Percentiles rank a stretch among this genome's conserved stretches.
Evolutionary conservation across 148 eudicot species (phyloP).

Genomic region (Tetragonia tetragonoides): DNA sequence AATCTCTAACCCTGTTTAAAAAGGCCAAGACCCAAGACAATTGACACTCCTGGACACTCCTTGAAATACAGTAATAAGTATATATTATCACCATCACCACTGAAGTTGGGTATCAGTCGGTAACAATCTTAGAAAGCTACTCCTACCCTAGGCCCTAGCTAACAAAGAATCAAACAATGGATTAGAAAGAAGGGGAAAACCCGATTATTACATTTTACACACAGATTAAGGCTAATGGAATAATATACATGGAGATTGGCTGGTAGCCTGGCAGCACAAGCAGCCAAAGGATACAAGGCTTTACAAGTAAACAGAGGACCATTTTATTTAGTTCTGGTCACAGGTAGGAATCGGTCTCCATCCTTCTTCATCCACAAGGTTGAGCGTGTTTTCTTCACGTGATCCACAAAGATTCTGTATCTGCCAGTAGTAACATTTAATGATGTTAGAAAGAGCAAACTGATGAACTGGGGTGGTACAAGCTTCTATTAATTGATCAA

Average conservation of each 20-base stretch:
- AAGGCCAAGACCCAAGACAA: no score
- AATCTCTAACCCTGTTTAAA: no score
- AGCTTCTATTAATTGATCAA: not conserved
- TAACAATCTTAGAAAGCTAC: not conserved
- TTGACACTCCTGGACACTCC: no score
- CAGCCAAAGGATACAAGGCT: not conserved
- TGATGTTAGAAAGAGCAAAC: not conserved
- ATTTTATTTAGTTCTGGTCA: conserved; percentile 9
- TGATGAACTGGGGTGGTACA: not conserved
- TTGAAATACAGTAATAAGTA: no score
- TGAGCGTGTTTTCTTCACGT: conserved; percentile 64
- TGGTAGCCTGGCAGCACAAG: not conserved
- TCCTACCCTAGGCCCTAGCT: not conserved
- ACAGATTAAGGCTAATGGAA: not conserved
- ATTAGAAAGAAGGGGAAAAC: not conserved
- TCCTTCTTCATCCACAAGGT: conserved; percentile 52
- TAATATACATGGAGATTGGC: not conserved
- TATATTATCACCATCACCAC: no score
- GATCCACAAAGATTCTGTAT: conserved; percentile 56
- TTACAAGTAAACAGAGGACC: not conserved
- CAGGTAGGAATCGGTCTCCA: conserved; percentile 33
- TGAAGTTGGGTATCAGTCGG: no score
- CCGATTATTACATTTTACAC: not conserved
- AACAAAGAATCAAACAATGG: not conserved
- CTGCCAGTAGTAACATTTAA: conserved; percentile 34